A percentile compares a stretch with the other conserved stretches of the same genome.
Conservation (phyloP, 805 yeast species). For the Wickerhamiella brachini region DNA sequence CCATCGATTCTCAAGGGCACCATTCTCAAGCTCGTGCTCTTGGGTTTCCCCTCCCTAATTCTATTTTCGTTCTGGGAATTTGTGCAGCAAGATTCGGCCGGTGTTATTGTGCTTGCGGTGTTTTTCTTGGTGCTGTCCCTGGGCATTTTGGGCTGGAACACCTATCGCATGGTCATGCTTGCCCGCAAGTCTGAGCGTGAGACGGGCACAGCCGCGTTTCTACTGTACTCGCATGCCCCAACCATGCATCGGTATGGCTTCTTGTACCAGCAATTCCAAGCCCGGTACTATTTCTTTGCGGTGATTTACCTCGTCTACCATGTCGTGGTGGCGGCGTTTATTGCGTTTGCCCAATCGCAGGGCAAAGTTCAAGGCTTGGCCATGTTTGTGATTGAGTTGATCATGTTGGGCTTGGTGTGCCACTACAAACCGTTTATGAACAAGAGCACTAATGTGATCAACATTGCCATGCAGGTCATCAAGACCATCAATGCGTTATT, state of each 20-base stretch:
- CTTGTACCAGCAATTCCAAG: conserved; percentile 78
- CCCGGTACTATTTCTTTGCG: conserved; percentile 75
- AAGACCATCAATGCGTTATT: conserved; percentile 67
- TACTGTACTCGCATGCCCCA: conserved; percentile 63
- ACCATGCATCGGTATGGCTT: conserved; percentile 73
- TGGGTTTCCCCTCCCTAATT: conserved; percentile 73
- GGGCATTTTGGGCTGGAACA: conserved; percentile 49
- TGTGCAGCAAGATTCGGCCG: conserved; percentile 68
- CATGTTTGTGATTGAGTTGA: conserved; percentile 61
- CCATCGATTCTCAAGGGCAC: conserved; percentile 67
- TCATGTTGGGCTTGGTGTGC: conserved; percentile 50
- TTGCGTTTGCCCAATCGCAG: conserved; percentile 63
- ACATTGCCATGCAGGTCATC: conserved; percentile 59
- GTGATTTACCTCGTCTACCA: conserved; percentile 45
- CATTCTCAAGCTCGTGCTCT: conserved; percentile 59
- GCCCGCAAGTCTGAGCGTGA: conserved; percentile 47
- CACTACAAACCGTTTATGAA: conserved; percentile 64
- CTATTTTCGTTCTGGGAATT: conserved; percentile 83
- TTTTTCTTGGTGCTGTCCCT: conserved; percentile 51
- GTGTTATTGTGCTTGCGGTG: conserved; percentile 70
- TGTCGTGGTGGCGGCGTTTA: conserved; percentile 54
- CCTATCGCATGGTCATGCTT: conserved; percentile 45
- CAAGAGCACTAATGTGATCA: conserved; percentile 64
- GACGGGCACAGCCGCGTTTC: conserved; percentile 74
- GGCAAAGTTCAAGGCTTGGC: conserved; percentile 75